Percentiles rank a stretch among this genome's conserved stretches.
phyloP scores from a whole-genome alignment of 1,139 yeast species.

The Candida sanyaensis region DNA sequence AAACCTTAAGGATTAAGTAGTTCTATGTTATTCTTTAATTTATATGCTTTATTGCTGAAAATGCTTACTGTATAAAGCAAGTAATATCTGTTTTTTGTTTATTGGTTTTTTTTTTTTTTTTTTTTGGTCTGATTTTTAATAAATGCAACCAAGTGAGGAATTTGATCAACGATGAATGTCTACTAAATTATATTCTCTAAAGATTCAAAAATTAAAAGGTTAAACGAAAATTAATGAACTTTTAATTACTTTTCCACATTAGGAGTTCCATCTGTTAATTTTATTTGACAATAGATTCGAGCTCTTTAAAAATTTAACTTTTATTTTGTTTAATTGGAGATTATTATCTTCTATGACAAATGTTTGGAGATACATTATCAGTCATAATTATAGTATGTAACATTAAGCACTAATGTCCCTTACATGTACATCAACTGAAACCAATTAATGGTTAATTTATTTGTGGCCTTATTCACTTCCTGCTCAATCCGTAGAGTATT shows the following conservation, averaged over 20 bases:
- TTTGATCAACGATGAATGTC: constrained; percentile 1
- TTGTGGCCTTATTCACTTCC: too few relatives aligned
- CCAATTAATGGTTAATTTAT: too few relatives aligned
- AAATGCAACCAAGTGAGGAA: background rate
- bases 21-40: too few relatives aligned
- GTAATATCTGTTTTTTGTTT: too few relatives aligned
- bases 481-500: background rate
- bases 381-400: too few relatives aligned
- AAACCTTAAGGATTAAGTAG: too few relatives aligned
- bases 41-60: too few relatives aligned
- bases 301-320: background rate
- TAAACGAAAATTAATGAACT: background rate
- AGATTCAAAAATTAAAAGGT: background rate
- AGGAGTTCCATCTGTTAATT: background rate
- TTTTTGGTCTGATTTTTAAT: background rate
- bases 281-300: too few relatives aligned
- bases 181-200: background rate
- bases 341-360: too few relatives aligned
- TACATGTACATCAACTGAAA: background rate
- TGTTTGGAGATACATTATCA: too few relatives aligned
- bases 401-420: background rate
- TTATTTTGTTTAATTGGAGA: background rate
- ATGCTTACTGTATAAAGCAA: too few relatives aligned
- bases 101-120: too few relatives aligned
- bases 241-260: constrained; percentile 1